A percentile compares a stretch with the other conserved stretches of the same genome.
Evolutionary conservation across 208 protist genomes (phyloP).

Genomic region (Leishmania martiniquensis): DNA sequence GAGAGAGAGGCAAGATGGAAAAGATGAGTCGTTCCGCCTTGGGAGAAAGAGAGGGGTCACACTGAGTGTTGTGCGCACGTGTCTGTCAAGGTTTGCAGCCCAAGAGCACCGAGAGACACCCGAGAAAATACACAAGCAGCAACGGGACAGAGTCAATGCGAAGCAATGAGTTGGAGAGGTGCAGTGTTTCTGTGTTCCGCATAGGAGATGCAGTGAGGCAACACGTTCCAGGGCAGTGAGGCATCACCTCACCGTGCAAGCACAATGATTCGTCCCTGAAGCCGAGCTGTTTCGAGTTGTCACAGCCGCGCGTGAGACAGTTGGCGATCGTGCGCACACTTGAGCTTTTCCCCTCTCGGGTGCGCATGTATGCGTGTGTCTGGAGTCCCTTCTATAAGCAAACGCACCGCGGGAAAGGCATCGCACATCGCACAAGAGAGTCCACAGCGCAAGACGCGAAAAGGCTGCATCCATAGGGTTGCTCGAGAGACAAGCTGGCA

Average conservation of each 20-base stretch:
- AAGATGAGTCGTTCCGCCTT: not conserved
- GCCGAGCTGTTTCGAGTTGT: not conserved
- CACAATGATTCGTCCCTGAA: not conserved
- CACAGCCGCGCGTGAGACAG: not conserved
- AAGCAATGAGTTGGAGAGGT: not conserved
- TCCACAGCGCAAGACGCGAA: not conserved
- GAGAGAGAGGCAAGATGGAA: not conserved
- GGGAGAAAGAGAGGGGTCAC: not conserved
- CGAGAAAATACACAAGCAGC: not conserved
- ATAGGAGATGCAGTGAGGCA: not conserved
- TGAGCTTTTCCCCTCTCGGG: not conserved
- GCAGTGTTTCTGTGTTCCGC: not conserved
- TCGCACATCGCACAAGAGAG: not conserved
- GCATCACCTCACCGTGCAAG: not conserved
- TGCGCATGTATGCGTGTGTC: not conserved
- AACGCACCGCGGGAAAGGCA: not conserved
- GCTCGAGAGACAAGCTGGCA: not conserved
- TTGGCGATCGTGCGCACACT: not conserved
- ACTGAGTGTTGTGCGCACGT: not conserved
- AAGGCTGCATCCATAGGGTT: not conserved
- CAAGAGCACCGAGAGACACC: not conserved
- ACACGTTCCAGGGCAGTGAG: conserved; percentile 1
- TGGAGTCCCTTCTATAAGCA: not conserved
- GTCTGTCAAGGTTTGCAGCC: not conserved
- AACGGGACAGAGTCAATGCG: not conserved